Evolutionary conservation across 371 early-diverging fungal genomes (phyloP).

Genomic region (Blakeslea trispora): DNA sequence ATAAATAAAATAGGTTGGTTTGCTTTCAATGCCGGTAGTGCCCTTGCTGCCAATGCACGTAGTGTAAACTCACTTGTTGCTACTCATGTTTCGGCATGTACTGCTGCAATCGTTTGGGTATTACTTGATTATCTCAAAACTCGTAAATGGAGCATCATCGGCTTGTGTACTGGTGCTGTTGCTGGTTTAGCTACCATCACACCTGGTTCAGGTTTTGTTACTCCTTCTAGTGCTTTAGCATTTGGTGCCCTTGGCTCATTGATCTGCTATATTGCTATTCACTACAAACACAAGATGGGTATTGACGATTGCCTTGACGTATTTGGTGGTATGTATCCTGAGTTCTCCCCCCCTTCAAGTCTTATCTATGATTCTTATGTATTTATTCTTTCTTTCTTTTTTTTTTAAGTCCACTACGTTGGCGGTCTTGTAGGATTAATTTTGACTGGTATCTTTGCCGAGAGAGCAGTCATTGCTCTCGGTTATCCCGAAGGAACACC

Average conservation of each 20-base stretch:
- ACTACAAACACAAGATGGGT: slow-evolving; percentile 63
- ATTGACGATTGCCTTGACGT: slow-evolving; percentile 81
- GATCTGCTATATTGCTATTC: slow-evolving; percentile 65
- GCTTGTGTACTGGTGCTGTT: slow-evolving; percentile 84
- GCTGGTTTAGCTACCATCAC: slow-evolving; percentile 86
- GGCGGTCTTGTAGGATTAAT: slow-evolving; percentile 74
- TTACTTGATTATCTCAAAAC: slow-evolving; percentile 66
- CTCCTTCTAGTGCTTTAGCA: slow-evolving; percentile 68
- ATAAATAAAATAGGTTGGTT: slow-evolving; percentile 31
- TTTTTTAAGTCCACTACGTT: slow-evolving; percentile 60
- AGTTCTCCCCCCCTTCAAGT: too few relatives aligned
- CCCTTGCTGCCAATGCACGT: slow-evolving; percentile 71
- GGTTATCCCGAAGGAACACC: slow-evolving; percentile 63
- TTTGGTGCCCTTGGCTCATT: slow-evolving; percentile 68
- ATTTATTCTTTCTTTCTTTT: too few relatives aligned
- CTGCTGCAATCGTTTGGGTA: slow-evolving; percentile 77
- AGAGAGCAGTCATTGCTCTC: slow-evolving; percentile 57
- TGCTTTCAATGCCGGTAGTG: slow-evolving; percentile 51
- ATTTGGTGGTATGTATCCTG: slow-evolving; percentile 52
- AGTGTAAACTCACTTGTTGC: slow-evolving; percentile 72
- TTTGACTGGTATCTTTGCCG: slow-evolving; percentile 75
- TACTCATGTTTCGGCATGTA: slow-evolving; percentile 74
- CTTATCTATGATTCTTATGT: too few relatives aligned
- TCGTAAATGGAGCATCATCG: slow-evolving; percentile 74
- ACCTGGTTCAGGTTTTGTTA: slow-evolving; percentile 75